These are phyloP conservation scores for Linaria vulgaris DNA, from an alignment of 257 asterid species.

Conservation along the genomic window DNA sequence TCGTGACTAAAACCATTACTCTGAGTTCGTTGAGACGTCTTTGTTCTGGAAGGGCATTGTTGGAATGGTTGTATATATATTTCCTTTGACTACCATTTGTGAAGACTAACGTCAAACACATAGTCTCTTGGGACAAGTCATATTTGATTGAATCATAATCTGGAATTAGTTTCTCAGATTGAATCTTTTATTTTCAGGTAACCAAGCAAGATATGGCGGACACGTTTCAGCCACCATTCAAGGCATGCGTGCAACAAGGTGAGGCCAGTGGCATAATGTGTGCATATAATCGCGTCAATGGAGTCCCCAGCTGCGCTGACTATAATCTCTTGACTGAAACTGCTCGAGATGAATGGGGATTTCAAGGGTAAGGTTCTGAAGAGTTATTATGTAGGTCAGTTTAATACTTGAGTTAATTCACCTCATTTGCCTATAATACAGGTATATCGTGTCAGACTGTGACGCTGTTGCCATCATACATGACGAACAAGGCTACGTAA, in stretches of 20 bases:
- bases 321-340: constrained; percentile 43
- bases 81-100: no score
- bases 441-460: constrained; percentile 73
- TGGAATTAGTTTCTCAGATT: no score
- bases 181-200: constrained; percentile 34
- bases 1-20: not conserved
- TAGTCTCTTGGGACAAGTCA: no score
- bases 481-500: constrained; percentile 51
- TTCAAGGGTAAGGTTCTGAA: constrained; percentile 49
- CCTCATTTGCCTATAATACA: constrained; percentile 13
- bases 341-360: constrained; percentile 69
- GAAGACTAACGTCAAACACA: no score
- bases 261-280: constrained; percentile 70
- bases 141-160: no score
- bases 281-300: constrained; percentile 67
- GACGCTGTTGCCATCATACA: constrained; percentile 59
- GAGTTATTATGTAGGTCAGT: no score
- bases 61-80: no score
- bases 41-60: no score
- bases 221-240: constrained; percentile 71
- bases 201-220: constrained; percentile 69
- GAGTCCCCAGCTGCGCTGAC: constrained; percentile 71
- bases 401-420: no score
- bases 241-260: constrained; percentile 59
- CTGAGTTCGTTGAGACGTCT: not conserved